A percentile compares a stretch with the other conserved stretches of the same genome.
phyloP scores from a whole-genome alignment of 768 basidiomycete genomes.

The Ramaria sp. region DNA sequence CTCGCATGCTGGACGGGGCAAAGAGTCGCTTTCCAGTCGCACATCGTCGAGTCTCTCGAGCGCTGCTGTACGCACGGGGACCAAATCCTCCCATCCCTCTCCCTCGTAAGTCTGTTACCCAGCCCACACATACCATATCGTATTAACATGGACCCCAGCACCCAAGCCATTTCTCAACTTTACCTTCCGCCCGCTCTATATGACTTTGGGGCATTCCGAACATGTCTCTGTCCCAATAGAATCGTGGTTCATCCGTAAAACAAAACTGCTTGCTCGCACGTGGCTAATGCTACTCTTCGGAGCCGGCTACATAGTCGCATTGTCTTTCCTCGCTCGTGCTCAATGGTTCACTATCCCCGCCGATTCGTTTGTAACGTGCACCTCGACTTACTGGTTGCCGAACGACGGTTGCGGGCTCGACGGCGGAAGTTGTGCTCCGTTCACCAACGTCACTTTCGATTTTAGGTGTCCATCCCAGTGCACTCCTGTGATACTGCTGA shows the following conservation, averaged over 20 bases:
- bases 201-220: neutral
- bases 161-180: constrained; percentile 8
- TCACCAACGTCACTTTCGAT: constrained; percentile 47
- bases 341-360: constrained; percentile 64
- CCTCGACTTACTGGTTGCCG: constrained; percentile 56
- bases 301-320: constrained; percentile 53
- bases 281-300: constrained; percentile 46
- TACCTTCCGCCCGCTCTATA: neutral
- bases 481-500: constrained; percentile 49
- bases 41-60: neutral
- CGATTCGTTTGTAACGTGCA: constrained; percentile 54
- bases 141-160: neutral
- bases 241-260: constrained; percentile 36
- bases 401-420: constrained; percentile 68
- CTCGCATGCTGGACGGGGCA: neutral
- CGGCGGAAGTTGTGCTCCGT: constrained; percentile 54
- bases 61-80: neutral
- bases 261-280: constrained; percentile 38
- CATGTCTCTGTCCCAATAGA: constrained; percentile 30
- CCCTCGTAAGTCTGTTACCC: neutral
- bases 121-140: neutral
- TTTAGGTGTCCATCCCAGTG: constrained; percentile 79
- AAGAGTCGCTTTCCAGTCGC: constrained; percentile 1
- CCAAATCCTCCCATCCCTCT: constrained; percentile 2
- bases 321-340: constrained; percentile 62